Evolutionary conservation across 495 filamentous ascomycete species (phyloP), one percentile per base, ranked within the genome.

Genomic region (Podospora didyma): DNA sequence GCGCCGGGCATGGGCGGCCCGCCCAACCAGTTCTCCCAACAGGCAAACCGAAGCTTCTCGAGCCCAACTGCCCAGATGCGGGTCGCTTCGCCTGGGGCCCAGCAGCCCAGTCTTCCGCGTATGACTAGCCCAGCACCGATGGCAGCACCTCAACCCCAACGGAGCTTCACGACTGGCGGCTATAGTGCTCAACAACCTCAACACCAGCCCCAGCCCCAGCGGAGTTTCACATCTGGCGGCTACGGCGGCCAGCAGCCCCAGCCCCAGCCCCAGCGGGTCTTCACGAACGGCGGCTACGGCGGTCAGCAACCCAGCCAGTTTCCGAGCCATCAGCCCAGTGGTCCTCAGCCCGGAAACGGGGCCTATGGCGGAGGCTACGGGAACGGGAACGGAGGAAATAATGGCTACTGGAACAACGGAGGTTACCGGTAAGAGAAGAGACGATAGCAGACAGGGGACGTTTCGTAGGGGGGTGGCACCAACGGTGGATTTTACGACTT

Each of bases 21-120:
- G 37, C 53, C 31, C 42, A 42, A 62, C 54, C 49, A 49, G 10
- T 17, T 63, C 52, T 31, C 60, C 2, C 57, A 57, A 20, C 63
- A 69, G 11, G 59, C 64, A 11, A 64, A 63, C n/a, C 65, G 69
- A 20, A 65, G 56, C 51, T 72, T 68, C 54, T 69, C 72, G 19
- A 65, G 60, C 19, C 68, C 65, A 10, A 58, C 58, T 42, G 56
- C 59, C 20, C 51, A 62, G 14, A 64, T 66, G 51, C 61, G 63
- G 35, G 49, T 47, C 41, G 64, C 49, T 3, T 68, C 71, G 1
- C 66, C 70, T 1, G 72, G 67, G 20, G 58, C 66, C 21, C 54
- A 63, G 26, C 53, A 56, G 19, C 58, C 58, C 16, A 57, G 50
- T 26, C 41, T 63, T 19, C 51, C 53, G 28, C 37, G 67, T 22